Conservation (phyloP, 495 filamentous ascomycete species). For the Annulohypoxylon stygium region DNA sequence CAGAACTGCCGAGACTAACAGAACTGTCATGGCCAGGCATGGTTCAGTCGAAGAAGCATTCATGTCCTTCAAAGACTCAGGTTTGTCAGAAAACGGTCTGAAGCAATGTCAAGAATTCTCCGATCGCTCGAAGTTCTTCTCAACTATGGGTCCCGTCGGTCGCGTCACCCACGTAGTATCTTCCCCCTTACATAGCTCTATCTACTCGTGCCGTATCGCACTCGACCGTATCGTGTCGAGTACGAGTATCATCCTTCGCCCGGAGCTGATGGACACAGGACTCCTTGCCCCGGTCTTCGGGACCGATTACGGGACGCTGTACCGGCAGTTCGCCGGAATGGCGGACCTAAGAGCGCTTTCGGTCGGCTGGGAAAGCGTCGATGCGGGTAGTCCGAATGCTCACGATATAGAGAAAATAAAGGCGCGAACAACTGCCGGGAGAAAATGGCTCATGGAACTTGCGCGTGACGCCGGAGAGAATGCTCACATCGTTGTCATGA, state of each 20-base stretch:
- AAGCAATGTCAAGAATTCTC: conserved; percentile 7
- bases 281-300: neutral
- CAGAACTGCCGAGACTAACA: neutral
- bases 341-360: neutral
- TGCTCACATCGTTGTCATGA: conserved; percentile 2
- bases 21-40: neutral
- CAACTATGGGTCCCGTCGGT: neutral
- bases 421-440: neutral
- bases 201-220: conserved; percentile 1
- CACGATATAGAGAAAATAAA: neutral
- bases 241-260: neutral
- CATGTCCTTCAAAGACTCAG: neutral
- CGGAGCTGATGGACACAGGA: neutral
- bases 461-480: neutral
- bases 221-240: conserved; percentile 1
- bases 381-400: neutral
- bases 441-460: conserved; percentile 2
- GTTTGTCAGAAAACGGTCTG: neutral
- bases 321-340: neutral
- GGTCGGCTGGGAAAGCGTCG: neutral
- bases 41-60: neutral
- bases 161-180: neutral
- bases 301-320: neutral
- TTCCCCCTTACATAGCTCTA: neutral
- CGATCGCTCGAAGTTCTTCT: neutral